Base-by-base conservation (phyloP, 2,329 filamentous ascomycete species). In the Penicillium brasilianum region DNA sequence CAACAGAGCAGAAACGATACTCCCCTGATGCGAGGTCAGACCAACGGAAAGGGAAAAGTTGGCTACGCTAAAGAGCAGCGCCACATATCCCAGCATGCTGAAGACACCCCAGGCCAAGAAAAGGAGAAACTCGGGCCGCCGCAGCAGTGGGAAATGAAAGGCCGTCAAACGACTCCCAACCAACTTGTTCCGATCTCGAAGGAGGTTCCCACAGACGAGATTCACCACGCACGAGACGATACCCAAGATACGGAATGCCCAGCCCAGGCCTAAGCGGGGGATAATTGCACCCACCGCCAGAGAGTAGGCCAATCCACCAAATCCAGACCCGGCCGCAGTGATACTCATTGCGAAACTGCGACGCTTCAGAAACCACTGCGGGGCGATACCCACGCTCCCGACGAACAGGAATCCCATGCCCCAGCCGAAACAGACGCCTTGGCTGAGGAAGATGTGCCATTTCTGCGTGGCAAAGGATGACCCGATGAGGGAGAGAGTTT, bases 31-130 rank as follows among this genome's bases (percentile, higher is more conserved):
- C 1, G 85, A 76, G 0, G 80, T 80, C 4, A 90, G 80, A 0
- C 87, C 87, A 37, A 89, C 82, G 0, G 82, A 82, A 7, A 82
- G 77, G 1, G 86, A 86, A 68, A 88, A 90, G 60, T 84, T 87
- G 1, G 88, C 84, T 9, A 90, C 73, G 2, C 83, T 87, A 75
- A 88, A 90, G 2, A 90, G 78, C 1, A 90, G 74, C 0, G 87
- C 84, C 20, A 89, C 84, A 65, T 90, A 90, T 6, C 85, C 88
- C 6, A 90, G 76, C 81, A 89, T 86, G 54, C 82, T 86, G 63
- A 89, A 80, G 60, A 85, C 81, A 0, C 85, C 87, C 77, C 85
- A 90, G 3, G 71, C 77, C 22, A 87, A 77, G n/a, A 89, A 77
- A 0, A 88, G 78, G 4, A 86, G 61, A 61, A 87, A 87, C 65